Evolutionary conservation across 768 basidiomycete genomes (phyloP), one percentile per base, ranked within the genome.

Genomic region (Neoboletus subvelutipes): DNA sequence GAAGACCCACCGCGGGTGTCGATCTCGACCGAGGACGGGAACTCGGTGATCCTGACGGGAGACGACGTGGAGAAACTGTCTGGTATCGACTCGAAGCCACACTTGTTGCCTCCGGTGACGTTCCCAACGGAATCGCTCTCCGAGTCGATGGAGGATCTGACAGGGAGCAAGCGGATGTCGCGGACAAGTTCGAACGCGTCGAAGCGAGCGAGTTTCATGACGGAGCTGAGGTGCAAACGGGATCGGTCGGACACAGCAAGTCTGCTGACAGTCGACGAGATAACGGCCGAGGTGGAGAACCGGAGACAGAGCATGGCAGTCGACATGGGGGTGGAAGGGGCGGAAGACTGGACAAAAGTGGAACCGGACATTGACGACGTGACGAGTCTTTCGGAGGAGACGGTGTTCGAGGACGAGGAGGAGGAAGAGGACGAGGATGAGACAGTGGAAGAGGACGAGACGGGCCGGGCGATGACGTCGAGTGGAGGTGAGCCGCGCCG

Each of bases 191-290:
- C 82, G 37, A 75, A 71, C 34, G 75, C 70, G 17, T 82, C 77
- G 41, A 83, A 82, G 61, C 84, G 92, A 5, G 80, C 86, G 77
- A 93, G 91, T 67, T 88, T 84, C 69, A 87, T 90, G 76, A 88
- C 87, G 1, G 91, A 93, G 66, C 70, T 92, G 54, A 79, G 90
- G 57, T 90, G 84, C 70, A 90, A 86, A 69, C 85, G 90, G 22
- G 93, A 97, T 65, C 79, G 82, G 39, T 90, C 90, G 0, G 94
- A 96, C 66, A 92, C 93, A 9, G 92, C 92, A 5, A 94, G 91
- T 63, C 75, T 98, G 65, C 81, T 98, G 73, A 99, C 96, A 0
- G 92, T 99, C 24, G 96, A 99, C 67, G 94, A 99, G 74, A 97
- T 99, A 65, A 98, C 97, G 0, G 94, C 93, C 11, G 90, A 96